Conservation (phyloP, 805 yeast genomes). For the Kazachstania kunashirensis region DNA sequence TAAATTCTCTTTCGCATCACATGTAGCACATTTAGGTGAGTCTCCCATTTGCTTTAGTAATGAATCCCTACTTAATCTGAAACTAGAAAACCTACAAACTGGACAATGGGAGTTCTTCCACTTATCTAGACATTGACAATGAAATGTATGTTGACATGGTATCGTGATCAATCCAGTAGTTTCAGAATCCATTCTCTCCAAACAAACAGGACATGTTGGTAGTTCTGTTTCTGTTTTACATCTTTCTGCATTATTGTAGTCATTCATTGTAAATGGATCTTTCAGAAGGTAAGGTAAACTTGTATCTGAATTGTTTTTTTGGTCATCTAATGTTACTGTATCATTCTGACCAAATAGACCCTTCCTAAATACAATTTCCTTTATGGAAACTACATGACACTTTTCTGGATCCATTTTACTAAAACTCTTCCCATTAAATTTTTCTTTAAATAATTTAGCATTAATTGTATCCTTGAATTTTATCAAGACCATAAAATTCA, state of each 20-base stretch:
- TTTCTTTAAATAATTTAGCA: conserved; percentile 57
- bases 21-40: conserved; percentile 39
- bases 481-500: conserved; percentile 56
- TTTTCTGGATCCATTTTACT: conserved; percentile 83
- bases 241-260: conserved; percentile 4
- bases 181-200: conserved; percentile 76
- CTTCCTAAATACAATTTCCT: conserved; percentile 41
- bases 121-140: conserved; percentile 75
- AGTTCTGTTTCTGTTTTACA: conserved; percentile 41
- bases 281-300: conserved; percentile 59
- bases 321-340: too few relatives aligned
- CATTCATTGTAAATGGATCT: conserved; percentile 55
- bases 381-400: conserved; percentile 69
- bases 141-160: conserved; percentile 89
- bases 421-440: conserved; percentile 64
- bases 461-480: conserved; percentile 50
- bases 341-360: conserved; percentile 11
- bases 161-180: conserved; percentile 77
- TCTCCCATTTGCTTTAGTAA: conserved; percentile 23
- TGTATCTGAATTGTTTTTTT: background rate
- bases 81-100: conserved; percentile 70
- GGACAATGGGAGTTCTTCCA: conserved; percentile 92
- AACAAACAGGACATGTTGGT: conserved; percentile 89
- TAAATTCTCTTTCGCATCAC: conserved; percentile 51
- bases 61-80: conserved; percentile 23